A percentile compares a stretch with the other conserved stretches of the same genome.
Evolutionary conservation across 768 basidiomycete genomes (phyloP).

Genomic region (Boletales sp.): DNA sequence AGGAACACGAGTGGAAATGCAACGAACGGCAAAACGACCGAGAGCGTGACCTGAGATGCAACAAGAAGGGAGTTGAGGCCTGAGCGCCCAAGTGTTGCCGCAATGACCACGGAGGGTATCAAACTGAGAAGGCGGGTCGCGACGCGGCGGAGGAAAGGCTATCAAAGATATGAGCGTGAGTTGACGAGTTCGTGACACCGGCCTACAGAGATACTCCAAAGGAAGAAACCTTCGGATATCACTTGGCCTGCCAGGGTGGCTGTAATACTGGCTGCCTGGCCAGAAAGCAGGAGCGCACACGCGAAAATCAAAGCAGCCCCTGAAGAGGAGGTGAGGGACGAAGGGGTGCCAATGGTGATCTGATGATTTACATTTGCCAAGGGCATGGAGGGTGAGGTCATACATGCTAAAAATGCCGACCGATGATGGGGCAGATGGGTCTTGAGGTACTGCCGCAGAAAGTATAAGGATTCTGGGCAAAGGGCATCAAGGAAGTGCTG

Average conservation of each 20-base stretch:
- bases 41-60: constrained; percentile 45
- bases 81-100: constrained; percentile 38
- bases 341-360: too few relatives aligned
- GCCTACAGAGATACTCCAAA: constrained; percentile 41
- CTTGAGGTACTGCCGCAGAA: too few relatives aligned
- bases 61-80: constrained; percentile 48
- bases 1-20: constrained; percentile 41
- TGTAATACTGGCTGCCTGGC: constrained; percentile 49
- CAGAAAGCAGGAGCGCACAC: constrained; percentile 41
- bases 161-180: not conserved
- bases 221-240: constrained; percentile 46
- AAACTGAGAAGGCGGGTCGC: constrained; percentile 44
- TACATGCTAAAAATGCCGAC: constrained; percentile 43
- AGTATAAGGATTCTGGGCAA: too few relatives aligned
- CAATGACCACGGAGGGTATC: constrained; percentile 42
- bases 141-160: constrained; percentile 38
- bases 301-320: constrained; percentile 33
- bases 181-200: not conserved
- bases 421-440: constrained; percentile 10
- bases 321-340: too few relatives aligned
- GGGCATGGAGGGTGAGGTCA: constrained; percentile 27
- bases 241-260: constrained; percentile 48
- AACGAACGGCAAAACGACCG: constrained; percentile 45
- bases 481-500: not conserved
- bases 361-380: constrained; percentile 35